Percentiles rank a stretch among this genome's conserved stretches.
phyloP scores from a whole-genome alignment of 2,329 filamentous ascomycete species.

The Aspergillus bombycis region DNA sequence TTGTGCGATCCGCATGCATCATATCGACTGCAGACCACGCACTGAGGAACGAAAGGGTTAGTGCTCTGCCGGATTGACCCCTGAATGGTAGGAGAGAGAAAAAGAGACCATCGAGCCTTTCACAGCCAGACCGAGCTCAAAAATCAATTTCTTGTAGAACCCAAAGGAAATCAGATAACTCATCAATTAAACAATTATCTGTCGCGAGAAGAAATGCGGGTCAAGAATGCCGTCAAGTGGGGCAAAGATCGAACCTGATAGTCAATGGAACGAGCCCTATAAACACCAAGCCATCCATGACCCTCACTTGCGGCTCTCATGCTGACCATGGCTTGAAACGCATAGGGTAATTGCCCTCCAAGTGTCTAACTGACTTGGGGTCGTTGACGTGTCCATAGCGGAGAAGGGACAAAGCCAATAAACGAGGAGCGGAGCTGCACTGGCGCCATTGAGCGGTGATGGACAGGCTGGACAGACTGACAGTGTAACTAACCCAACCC shows the following conservation, averaged over 20 bases:
- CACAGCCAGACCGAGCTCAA: neutral
- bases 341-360: constrained; percentile 5
- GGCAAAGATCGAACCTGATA: constrained; percentile 18
- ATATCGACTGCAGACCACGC: constrained; percentile 12
- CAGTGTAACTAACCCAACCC: constrained; percentile 11
- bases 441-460: constrained; percentile 16
- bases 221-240: constrained; percentile 18
- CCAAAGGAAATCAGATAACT: neutral
- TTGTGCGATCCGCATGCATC: constrained; percentile 23
- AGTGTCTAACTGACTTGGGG: constrained; percentile 21
- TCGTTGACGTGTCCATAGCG: constrained; percentile 35
- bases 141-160: neutral
- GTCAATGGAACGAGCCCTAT: constrained; percentile 2
- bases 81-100: neutral
- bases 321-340: constrained; percentile 16
- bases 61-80: neutral
- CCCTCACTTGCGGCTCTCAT: constrained; percentile 22
- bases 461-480: constrained; percentile 10
- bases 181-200: constrained; percentile 6
- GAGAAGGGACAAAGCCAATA: constrained; percentile 23
- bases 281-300: neutral
- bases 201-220: constrained; percentile 8
- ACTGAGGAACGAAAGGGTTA: neutral
- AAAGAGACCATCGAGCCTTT: neutral
- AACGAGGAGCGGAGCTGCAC: constrained; percentile 21